A percentile compares a stretch with the other conserved stretches of the same genome.
These are phyloP conservation scores for Geotrichum ghanense DNA, from an alignment of 805 yeast species.

Conservation along the genomic window DNA sequence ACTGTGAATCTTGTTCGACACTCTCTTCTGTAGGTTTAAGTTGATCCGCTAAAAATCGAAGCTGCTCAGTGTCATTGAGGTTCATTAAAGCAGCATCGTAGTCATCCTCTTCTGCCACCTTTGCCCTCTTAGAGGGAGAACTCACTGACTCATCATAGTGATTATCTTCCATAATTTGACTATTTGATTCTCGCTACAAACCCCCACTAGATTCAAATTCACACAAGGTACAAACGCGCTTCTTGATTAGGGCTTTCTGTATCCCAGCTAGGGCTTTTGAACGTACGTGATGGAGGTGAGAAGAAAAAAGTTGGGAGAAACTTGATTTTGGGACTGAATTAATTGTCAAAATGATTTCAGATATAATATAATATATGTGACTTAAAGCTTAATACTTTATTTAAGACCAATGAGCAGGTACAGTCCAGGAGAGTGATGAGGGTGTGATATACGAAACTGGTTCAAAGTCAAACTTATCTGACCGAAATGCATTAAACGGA, in stretches of 20 bases:
- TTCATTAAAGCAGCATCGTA: conserved; percentile 7
- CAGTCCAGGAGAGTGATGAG: not conserved
- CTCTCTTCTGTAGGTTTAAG: conserved; percentile 8
- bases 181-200: too few species aligned
- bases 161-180: not conserved
- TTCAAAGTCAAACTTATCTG: too few species aligned
- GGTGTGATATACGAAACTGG: not conserved
- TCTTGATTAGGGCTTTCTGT: not conserved
- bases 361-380: not conserved
- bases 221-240: too few species aligned
- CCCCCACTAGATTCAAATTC: too few species aligned
- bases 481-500: too few species aligned
- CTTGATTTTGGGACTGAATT: too few species aligned
- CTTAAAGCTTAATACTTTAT: too few species aligned
- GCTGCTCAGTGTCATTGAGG: conserved; percentile 20
- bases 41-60: conserved; percentile 20
- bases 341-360: too few species aligned
- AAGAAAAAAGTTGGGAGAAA: not conserved
- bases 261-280: not conserved
- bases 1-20: not conserved
- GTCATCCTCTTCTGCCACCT: not conserved
- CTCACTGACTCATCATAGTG: not conserved
- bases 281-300: not conserved
- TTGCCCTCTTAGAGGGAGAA: not conserved
- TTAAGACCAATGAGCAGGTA: conserved; percentile 1